These are phyloP conservation scores for Backusella circina DNA, from an alignment of 192 early-diverging fungal genomes.

Conservation along the genomic window DNA sequence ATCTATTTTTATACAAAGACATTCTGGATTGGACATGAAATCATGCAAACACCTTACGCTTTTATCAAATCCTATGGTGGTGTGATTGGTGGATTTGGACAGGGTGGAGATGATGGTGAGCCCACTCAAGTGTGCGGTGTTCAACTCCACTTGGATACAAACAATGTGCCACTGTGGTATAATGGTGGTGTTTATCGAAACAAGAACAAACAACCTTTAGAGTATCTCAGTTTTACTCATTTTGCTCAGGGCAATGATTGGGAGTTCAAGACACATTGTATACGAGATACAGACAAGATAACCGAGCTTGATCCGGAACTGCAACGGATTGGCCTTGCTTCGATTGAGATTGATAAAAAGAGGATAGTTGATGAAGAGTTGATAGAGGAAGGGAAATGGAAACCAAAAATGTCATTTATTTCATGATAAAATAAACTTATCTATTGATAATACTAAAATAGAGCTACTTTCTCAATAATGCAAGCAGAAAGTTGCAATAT, in stretches of 20 bases:
- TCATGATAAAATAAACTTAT: neutral
- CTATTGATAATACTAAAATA: no score
- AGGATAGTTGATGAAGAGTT: constrained; percentile 8
- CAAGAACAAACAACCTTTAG: constrained; percentile 17
- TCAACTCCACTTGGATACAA: constrained; percentile 27
- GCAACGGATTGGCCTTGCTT: neutral
- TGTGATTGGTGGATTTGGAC: constrained; percentile 36
- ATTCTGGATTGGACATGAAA: constrained; percentile 56
- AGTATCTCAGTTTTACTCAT: constrained; percentile 23
- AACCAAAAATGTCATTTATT: neutral
- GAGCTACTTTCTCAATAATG: no score
- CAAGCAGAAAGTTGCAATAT: no score
- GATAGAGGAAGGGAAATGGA: constrained; percentile 14
- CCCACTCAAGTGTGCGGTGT: constrained; percentile 29
- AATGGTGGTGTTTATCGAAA: constrained; percentile 36
- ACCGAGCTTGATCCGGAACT: neutral
- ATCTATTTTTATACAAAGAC: constrained; percentile 21
- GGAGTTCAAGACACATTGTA: constrained; percentile 21
- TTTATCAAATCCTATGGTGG: constrained; percentile 35
- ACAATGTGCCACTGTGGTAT: constrained; percentile 30
- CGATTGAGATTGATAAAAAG: constrained; percentile 12
- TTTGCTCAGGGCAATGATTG: constrained; percentile 20
- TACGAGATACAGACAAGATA: constrained; percentile 14
- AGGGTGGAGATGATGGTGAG: constrained; percentile 7
- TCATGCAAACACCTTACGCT: constrained; percentile 38